A percentile compares a stretch with the other conserved stretches of the same genome.
Evolutionary conservation across 2,329 filamentous ascomycete genomes (phyloP).

Genomic region (Monilinia laxa): DNA sequence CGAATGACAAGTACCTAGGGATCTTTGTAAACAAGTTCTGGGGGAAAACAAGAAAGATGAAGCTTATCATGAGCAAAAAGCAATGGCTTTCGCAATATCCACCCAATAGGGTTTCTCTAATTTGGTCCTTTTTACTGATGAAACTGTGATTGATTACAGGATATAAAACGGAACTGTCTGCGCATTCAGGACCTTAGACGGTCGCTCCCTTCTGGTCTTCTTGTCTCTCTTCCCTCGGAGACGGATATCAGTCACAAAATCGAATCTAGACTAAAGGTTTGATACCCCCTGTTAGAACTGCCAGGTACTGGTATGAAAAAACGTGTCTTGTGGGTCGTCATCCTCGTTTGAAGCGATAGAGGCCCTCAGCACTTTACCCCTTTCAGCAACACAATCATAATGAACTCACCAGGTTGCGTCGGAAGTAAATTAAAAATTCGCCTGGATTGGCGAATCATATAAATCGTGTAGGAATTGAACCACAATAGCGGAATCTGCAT

Average conservation of each 20-base stretch:
- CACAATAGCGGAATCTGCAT: conserved; percentile 3
- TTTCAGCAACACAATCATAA: conserved; percentile 1
- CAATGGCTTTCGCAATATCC: not conserved
- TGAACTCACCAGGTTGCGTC: not conserved
- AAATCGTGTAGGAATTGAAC: too few species aligned
- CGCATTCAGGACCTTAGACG: not conserved
- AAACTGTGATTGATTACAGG: conserved; percentile 7
- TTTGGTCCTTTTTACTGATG: not conserved
- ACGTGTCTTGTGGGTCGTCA: not conserved
- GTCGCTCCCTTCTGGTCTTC: not conserved
- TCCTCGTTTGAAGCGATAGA: conserved; percentile 4
- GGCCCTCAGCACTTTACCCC: conserved; percentile 3
- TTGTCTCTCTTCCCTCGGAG: not conserved
- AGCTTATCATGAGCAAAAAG: not conserved
- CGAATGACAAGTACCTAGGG: not conserved
- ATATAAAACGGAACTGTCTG: not conserved
- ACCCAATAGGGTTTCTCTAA: not conserved
- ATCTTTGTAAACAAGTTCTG: not conserved
- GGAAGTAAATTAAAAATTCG: not conserved
- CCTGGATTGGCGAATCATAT: too few species aligned
- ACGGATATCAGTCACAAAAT: not conserved
- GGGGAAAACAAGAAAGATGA: conserved; percentile 9
- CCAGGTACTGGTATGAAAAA: conserved; percentile 7
- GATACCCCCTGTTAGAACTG: not conserved
- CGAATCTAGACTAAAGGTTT: not conserved